These are phyloP conservation scores for Tricholoma sp. DNA, from an alignment of 768 basidiomycete genomes.

Conservation along the genomic window DNA sequence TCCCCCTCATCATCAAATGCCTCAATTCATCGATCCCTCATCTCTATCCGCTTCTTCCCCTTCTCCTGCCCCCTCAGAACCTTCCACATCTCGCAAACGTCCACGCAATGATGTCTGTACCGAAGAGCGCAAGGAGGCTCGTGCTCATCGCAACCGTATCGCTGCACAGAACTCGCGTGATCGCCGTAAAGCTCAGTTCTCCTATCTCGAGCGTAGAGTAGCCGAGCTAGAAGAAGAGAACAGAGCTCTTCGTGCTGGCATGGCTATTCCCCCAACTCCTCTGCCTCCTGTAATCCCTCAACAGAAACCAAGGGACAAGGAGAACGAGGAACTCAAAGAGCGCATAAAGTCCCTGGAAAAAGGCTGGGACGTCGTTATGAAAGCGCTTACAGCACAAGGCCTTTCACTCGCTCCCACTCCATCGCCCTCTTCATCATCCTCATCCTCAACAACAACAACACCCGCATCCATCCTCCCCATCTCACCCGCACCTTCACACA, in stretches of 20 bases:
- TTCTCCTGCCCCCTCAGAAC: conserved; percentile 12
- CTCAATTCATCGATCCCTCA: conserved; percentile 24
- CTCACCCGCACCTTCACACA: conserved; percentile 29
- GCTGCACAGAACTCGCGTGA: conserved; percentile 93
- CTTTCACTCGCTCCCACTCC: conserved; percentile 42
- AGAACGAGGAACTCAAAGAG: conserved; percentile 74
- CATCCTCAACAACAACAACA: conserved; percentile 18
- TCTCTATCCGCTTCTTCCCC: conserved; percentile 26
- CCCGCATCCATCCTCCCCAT: conserved; percentile 28
- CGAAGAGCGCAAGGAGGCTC: conserved; percentile 81
- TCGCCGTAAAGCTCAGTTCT: conserved; percentile 80
- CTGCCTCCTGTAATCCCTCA: conserved; percentile 21
- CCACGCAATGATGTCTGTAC: conserved; percentile 55
- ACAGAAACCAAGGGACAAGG: conserved; percentile 45
- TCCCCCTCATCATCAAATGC: neutral
- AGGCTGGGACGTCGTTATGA: conserved; percentile 78
- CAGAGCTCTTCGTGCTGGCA: conserved; percentile 58
- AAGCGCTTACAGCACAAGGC: conserved; percentile 67
- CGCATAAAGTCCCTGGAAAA: conserved; percentile 74
- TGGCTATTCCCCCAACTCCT: conserved; percentile 20
- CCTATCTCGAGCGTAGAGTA: conserved; percentile 61
- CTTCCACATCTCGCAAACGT: conserved; percentile 63
- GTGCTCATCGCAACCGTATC: conserved; percentile 89
- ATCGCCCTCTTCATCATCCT: conserved; percentile 16
- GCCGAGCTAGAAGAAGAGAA: conserved; percentile 83